A percentile compares a stretch with the other conserved stretches of the same genome.
phyloP scores from a whole-genome alignment of 305 asterid genomes.

The Euphrasia arctica region DNA sequence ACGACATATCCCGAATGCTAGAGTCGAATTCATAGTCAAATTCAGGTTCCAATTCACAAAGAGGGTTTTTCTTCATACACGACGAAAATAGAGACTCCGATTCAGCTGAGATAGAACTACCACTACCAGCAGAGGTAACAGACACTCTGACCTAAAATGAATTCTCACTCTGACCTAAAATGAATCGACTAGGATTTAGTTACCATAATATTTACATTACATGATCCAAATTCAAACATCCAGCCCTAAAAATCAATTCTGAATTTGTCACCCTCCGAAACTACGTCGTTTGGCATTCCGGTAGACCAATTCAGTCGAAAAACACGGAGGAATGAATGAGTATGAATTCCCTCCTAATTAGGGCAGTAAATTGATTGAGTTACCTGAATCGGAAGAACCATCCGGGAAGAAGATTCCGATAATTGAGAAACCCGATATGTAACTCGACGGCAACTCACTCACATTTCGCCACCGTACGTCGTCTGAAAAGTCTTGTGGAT shows the following conservation, averaged over 20 bases:
- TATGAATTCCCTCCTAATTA: slow-evolving; percentile 2
- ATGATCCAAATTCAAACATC: no score
- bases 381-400: slow-evolving; percentile 63
- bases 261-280: neutral
- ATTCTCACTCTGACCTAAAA: no score
- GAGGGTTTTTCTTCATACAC: slow-evolving; percentile 69
- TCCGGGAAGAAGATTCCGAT: slow-evolving; percentile 67
- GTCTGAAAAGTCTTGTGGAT: no score
- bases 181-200: no score
- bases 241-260: no score
- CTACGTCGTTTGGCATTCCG: neutral
- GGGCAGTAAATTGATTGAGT: neutral
- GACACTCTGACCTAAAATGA: neutral
- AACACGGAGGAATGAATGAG: neutral
- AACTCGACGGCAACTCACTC: no score
- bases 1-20: slow-evolving; percentile 63
- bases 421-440: slow-evolving; percentile 37
- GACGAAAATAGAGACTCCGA: slow-evolving; percentile 48
- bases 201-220: no score
- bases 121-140: slow-evolving; percentile 43
- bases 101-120: slow-evolving; percentile 51
- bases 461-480: no score
- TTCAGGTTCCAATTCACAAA: slow-evolving; percentile 39
- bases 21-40: slow-evolving; percentile 39
- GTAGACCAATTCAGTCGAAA: neutral